These are phyloP conservation scores for Gonapodya sp. DNA, from an alignment of 192 early-diverging fungal species.

Conservation along the genomic window DNA sequence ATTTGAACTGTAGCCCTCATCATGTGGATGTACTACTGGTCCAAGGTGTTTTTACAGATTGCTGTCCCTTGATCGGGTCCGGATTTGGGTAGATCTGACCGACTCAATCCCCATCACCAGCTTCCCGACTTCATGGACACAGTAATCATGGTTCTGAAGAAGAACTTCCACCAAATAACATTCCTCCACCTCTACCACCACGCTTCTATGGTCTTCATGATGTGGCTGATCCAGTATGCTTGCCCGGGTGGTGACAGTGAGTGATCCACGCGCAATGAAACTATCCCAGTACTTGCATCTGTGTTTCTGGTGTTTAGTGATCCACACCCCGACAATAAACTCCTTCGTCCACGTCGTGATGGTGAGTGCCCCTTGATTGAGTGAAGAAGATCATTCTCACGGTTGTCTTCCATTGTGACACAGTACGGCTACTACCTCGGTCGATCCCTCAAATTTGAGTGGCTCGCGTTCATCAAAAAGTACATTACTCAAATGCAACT, in stretches of 20 bases:
- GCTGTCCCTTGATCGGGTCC: no score
- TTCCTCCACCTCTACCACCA: conserved; percentile 63
- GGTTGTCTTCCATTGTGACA: background rate
- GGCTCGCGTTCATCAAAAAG: conserved; percentile 40
- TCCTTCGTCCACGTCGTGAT: conserved; percentile 58
- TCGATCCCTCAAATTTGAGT: background rate
- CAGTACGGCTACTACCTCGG: conserved; percentile 1
- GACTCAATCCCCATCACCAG: no score
- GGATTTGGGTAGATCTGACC: no score
- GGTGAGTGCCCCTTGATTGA: conserved; percentile 11
- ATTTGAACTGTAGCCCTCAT: background rate
- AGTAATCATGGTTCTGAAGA: conserved; percentile 58
- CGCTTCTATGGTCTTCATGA: conserved; percentile 46
- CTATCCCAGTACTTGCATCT: background rate
- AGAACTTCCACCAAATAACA: conserved; percentile 56
- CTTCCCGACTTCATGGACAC: background rate
- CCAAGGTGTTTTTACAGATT: background rate
- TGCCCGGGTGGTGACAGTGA: conserved; percentile 46
- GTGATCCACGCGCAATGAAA: background rate
- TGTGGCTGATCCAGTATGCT: conserved; percentile 44
- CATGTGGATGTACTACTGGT: conserved; percentile 4
- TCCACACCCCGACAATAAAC: conserved; percentile 33
- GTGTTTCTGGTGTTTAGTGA: conserved; percentile 26
- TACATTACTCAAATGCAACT: conserved; percentile 56
- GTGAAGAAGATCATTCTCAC: background rate